Evolutionary conservation across 75 land plant species (phyloP).

Genomic region (Pinus tabuliformis): DNA sequence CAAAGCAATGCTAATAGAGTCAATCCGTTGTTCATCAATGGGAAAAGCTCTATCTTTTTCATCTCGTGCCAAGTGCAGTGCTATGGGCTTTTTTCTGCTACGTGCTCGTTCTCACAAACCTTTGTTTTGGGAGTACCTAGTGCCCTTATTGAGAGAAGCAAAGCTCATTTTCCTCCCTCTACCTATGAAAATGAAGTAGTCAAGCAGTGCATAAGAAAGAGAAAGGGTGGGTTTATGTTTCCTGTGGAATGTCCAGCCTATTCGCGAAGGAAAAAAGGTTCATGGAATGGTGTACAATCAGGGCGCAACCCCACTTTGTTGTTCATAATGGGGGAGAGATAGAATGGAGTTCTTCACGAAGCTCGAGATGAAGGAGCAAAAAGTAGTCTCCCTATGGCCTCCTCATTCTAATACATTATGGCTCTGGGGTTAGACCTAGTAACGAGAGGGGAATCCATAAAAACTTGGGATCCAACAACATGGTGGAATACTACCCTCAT

Average conservation of each 20-base stretch:
- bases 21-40: constrained; percentile 7
- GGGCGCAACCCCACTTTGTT: not conserved
- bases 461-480: not conserved
- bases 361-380: not conserved
- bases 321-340: not conserved
- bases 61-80: constrained; percentile 10
- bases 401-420: no score
- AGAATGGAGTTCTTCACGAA: not conserved
- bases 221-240: no score
- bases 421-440: not conserved
- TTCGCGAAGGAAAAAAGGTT: no score
- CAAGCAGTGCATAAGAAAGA: no score
- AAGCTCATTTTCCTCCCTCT: no score
- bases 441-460: not conserved
- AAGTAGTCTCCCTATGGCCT: no score
- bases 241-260: no score
- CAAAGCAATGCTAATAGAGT: constrained; percentile 16
- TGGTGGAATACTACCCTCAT: not conserved
- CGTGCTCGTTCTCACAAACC: no score
- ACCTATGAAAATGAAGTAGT: no score
- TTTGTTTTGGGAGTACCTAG: no score
- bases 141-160: no score
- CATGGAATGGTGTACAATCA: no score
- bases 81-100: not conserved
- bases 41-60: not conserved